Percentiles rank a stretch among this genome's conserved stretches.
Conservation (phyloP, 2,329 filamentous ascomycete species). For the Botrytis cinerea region DNA sequence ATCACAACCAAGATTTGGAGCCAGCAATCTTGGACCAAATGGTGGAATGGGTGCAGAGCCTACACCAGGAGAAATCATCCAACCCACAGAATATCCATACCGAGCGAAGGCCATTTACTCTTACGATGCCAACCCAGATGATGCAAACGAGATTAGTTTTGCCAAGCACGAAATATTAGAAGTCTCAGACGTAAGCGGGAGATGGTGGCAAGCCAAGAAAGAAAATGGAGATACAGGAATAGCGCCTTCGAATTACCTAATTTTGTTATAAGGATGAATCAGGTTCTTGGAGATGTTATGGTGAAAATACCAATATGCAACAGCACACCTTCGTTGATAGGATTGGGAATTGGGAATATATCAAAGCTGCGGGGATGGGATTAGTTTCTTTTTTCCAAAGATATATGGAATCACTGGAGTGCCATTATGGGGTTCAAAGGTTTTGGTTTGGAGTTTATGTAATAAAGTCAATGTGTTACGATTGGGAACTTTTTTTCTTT, state of each 20-base stretch:
- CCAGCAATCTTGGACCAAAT: slow-evolving; percentile 40
- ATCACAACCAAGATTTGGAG: slow-evolving; percentile 50
- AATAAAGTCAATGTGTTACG: slow-evolving; percentile 31
- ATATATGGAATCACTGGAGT: slow-evolving; percentile 24
- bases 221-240: slow-evolving; percentile 91
- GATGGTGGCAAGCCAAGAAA: slow-evolving; percentile 99
- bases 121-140: slow-evolving; percentile 96
- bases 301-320: slow-evolving; percentile 18
- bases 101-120: slow-evolving; percentile 98
- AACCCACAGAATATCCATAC: slow-evolving; percentile 93
- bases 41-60: slow-evolving; percentile 41
- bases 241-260: slow-evolving; percentile 83
- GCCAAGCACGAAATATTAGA: slow-evolving; percentile 94
- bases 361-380: slow-evolving; percentile 21
- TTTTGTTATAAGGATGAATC: slow-evolving; percentile 61
- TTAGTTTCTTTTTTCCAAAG: slow-evolving; percentile 26
- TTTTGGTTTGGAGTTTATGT: slow-evolving; percentile 28
- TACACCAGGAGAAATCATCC: slow-evolving; percentile 57
- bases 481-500: slow-evolving; percentile 23
- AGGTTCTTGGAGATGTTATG: not conserved
- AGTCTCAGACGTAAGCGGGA: slow-evolving; percentile 90
- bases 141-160: slow-evolving; percentile 97
- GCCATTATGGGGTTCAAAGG: slow-evolving; percentile 21
- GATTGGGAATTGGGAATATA: slow-evolving; percentile 24
- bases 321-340: slow-evolving; percentile 10